Percentiles rank a stretch among this genome's conserved stretches.
Evolutionary conservation across 345 rosid species (phyloP).

Genomic region (Acer negundo): DNA sequence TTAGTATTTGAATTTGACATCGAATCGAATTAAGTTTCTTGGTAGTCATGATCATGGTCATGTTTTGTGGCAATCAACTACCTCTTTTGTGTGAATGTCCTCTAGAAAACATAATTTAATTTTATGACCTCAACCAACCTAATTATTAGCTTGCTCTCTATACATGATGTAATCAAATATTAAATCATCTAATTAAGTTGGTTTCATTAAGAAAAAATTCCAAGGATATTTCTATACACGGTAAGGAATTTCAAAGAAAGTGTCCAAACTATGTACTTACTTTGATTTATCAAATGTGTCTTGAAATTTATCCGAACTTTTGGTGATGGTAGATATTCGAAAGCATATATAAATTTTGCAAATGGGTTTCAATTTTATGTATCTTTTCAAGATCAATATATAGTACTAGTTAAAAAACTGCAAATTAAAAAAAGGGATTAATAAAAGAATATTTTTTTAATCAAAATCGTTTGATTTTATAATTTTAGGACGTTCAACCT

Average conservation of each 20-base stretch:
- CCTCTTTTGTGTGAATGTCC: background rate
- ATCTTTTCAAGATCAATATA: background rate
- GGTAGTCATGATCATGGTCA: conserved; percentile 7
- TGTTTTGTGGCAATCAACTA: background rate
- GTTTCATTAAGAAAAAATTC: too few relatives aligned
- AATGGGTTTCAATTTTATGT: background rate
- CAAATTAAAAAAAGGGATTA: too few relatives aligned
- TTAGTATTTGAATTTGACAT: conserved; percentile 10
- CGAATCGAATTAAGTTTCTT: conserved; percentile 5
- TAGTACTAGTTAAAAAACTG: background rate
- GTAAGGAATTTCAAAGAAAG: too few relatives aligned
- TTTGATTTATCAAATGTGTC: background rate
- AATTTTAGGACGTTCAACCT: too few relatives aligned
- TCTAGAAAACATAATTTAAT: too few relatives aligned
- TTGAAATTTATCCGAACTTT: background rate
- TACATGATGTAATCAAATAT: background rate
- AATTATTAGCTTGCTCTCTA: background rate
- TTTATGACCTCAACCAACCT: background rate
- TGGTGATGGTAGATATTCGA: background rate
- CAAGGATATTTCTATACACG: too few relatives aligned
- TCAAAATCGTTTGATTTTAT: too few relatives aligned
- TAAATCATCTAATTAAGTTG: background rate
- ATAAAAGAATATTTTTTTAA: too few relatives aligned
- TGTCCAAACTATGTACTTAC: too few relatives aligned
- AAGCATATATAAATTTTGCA: background rate